Conservation (phyloP, 208 protist species). For the Crithidia bombi region DNA sequence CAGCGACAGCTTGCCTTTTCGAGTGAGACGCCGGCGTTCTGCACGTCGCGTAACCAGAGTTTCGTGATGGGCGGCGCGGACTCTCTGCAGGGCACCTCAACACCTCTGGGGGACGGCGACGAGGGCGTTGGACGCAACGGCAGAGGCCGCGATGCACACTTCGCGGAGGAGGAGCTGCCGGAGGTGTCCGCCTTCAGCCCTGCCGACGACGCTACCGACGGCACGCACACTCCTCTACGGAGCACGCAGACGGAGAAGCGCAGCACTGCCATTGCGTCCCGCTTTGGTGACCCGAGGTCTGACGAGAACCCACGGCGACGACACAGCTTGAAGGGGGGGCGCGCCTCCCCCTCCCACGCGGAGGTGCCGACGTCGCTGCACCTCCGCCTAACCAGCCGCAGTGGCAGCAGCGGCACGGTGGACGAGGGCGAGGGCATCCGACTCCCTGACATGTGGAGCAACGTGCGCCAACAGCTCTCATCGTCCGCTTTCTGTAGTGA, state of each 20-base stretch:
- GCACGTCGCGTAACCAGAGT: slow-evolving; percentile 11
- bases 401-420: background rate
- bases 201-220: background rate
- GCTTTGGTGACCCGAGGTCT: background rate
- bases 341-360: background rate
- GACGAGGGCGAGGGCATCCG: slow-evolving; percentile 6
- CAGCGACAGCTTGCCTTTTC: slow-evolving; percentile 23
- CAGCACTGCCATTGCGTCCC: background rate
- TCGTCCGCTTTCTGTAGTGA: slow-evolving; percentile 7
- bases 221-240: slow-evolving; percentile 9
- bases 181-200: slow-evolving; percentile 11
- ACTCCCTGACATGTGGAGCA: background rate
- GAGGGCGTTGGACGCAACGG: background rate
- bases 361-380: background rate
- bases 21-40: slow-evolving; percentile 25
- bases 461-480: slow-evolving; percentile 1
- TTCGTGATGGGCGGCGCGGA: background rate
- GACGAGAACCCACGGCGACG: slow-evolving; percentile 7
- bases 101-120: background rate
- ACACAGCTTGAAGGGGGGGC: background rate
- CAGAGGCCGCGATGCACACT: background rate
- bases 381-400: background rate
- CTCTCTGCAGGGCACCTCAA: background rate
- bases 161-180: slow-evolving; percentile 8
- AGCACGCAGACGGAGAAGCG: slow-evolving; percentile 7